Evolutionary conservation across 495 filamentous ascomycete genomes (phyloP).

Genomic region (Penicillium taxi): DNA sequence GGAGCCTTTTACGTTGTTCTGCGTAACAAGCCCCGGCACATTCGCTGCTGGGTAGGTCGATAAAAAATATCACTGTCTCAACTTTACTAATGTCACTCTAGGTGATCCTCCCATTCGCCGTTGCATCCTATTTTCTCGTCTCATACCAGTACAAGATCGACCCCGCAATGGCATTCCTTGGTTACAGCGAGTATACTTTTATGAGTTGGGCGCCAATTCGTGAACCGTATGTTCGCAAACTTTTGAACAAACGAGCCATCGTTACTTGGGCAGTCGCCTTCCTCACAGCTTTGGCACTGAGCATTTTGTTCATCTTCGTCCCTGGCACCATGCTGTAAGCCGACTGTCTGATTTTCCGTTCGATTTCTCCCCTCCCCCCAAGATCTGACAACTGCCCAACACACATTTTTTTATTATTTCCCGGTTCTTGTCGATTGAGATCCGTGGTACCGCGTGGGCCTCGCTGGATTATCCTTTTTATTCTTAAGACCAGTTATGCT

Average conservation of each 20-base stretch:
- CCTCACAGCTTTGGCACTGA: slow-evolving; percentile 66
- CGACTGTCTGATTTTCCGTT: not conserved
- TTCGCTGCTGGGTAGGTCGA: slow-evolving; percentile 70
- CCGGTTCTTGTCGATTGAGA: not conserved
- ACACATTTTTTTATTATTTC: too few relatives aligned
- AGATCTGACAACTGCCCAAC: too few relatives aligned
- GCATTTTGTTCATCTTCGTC: slow-evolving; percentile 82
- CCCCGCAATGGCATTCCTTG: slow-evolving; percentile 79
- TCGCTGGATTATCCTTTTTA: slow-evolving; percentile 5
- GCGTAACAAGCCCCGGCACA: slow-evolving; percentile 63
- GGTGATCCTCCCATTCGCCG: slow-evolving; percentile 87
- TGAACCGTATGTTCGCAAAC: slow-evolving; percentile 79
- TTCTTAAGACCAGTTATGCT: slow-evolving; percentile 1
- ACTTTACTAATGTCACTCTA: slow-evolving; percentile 30
- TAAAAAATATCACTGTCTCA: not conserved
- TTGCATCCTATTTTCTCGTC: slow-evolving; percentile 79
- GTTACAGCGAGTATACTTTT: slow-evolving; percentile 90
- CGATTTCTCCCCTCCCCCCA: too few relatives aligned
- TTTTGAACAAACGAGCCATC: slow-evolving; percentile 71
- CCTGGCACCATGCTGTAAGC: slow-evolving; percentile 75
- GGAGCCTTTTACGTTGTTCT: slow-evolving; percentile 87
- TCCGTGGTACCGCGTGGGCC: slow-evolving; percentile 1
- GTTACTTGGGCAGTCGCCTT: slow-evolving; percentile 67
- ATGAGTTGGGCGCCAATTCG: slow-evolving; percentile 78
- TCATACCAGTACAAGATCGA: slow-evolving; percentile 93